phyloP scores from a whole-genome alignment of 2,329 filamentous ascomycete genomes.

The Diplodia mutila region DNA sequence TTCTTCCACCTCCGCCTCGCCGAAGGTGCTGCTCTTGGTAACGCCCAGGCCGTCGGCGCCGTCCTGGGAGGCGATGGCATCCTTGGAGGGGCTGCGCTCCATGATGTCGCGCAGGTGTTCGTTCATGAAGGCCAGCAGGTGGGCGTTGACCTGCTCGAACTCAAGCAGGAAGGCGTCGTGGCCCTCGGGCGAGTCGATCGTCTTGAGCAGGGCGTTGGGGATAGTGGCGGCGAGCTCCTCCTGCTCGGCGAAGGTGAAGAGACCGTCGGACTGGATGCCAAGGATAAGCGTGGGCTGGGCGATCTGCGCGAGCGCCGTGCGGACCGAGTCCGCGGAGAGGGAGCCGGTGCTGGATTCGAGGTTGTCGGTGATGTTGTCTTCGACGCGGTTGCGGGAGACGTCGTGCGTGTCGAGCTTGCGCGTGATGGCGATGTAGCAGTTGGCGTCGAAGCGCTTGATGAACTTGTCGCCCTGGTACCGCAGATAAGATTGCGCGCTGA shows the following conservation, averaged over 20 bases:
- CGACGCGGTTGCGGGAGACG: slow-evolving; percentile 74
- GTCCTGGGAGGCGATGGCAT: slow-evolving; percentile 35
- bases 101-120: slow-evolving; percentile 89
- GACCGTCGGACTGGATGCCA: slow-evolving; percentile 91
- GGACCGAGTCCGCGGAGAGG: slow-evolving; percentile 45
- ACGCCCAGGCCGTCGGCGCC: slow-evolving; percentile 58
- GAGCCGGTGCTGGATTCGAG: slow-evolving; percentile 34
- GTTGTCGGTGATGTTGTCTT: slow-evolving; percentile 29
- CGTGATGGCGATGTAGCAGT: slow-evolving; percentile 98
- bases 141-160: slow-evolving; percentile 93
- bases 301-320: slow-evolving; percentile 77
- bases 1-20: slow-evolving; percentile 93
- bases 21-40: slow-evolving; percentile 89
- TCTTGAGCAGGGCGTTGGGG: slow-evolving; percentile 74
- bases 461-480: slow-evolving; percentile 97
- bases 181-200: slow-evolving; percentile 91
- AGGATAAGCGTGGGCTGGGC: slow-evolving; percentile 88
- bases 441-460: slow-evolving; percentile 94
- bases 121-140: slow-evolving; percentile 81
- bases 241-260: slow-evolving; percentile 97
- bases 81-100: slow-evolving; percentile 52
- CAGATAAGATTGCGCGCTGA: slow-evolving; percentile 96
- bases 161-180: slow-evolving; percentile 96
- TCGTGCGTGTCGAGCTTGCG: slow-evolving; percentile 98
- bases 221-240: slow-evolving; percentile 85